A percentile compares a stretch with the other conserved stretches of the same genome.
phyloP scores from a whole-genome alignment of 805 yeast species.

The Saturnispora ahearnii region DNA sequence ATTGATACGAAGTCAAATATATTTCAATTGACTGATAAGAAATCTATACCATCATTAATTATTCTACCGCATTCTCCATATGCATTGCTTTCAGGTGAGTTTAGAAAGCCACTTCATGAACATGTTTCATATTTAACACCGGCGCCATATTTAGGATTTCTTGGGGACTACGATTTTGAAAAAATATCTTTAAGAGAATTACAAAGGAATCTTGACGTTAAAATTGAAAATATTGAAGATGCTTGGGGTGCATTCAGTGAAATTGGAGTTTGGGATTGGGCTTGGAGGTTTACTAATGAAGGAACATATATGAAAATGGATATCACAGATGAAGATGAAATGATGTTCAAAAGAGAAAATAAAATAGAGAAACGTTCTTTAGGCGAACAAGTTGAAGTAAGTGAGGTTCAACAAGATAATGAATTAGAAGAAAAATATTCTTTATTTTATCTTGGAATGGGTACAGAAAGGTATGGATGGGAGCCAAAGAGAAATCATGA shows the following conservation, averaged over 20 bases:
- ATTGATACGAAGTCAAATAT: conserved; percentile 10
- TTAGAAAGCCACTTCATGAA: conserved; percentile 23
- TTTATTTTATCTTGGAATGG: conserved; percentile 10
- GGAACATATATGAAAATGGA: conserved; percentile 1
- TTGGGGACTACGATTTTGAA: conserved; percentile 10
- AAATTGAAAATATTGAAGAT: conserved; percentile 10
- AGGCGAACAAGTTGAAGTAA: background rate
- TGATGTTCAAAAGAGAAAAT: background rate
- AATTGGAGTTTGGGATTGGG: conserved; percentile 15
- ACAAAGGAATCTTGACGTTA: conserved; percentile 1
- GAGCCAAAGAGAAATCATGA: conserved; percentile 21
- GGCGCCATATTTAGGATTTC: conserved; percentile 33
- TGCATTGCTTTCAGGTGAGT: conserved; percentile 45
- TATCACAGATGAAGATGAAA: background rate
- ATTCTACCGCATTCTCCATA: conserved; percentile 45
- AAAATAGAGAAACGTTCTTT: background rate
- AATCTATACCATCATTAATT: conserved; percentile 22
- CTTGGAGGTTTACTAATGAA: conserved; percentile 11
- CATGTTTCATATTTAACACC: conserved; percentile 37
- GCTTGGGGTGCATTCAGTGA: conserved; percentile 6
- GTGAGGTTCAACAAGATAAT: conserved; percentile 1
- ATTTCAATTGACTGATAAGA: background rate
- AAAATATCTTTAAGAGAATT: conserved; percentile 7
- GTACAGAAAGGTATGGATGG: conserved; percentile 28
- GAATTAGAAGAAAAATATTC: background rate